Conservation (phyloP, 768 basidiomycete genomes). For the Lactifluus piperatus region DNA sequence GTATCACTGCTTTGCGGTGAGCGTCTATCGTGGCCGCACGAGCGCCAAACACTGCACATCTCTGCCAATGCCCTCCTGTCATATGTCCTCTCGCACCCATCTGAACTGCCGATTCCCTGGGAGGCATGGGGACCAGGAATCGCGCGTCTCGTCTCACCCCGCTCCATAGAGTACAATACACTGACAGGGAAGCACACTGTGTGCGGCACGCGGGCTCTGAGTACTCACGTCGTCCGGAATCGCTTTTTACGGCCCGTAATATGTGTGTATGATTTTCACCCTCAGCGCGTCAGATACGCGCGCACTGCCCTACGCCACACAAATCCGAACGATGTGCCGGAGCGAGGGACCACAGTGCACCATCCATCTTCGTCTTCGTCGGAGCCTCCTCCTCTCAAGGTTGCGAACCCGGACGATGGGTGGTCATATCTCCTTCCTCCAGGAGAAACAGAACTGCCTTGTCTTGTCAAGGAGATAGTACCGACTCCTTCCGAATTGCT, state of each 20-base stretch:
- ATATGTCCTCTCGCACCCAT: neutral
- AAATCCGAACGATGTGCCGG: neutral
- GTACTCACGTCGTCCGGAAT: neutral
- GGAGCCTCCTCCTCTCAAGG: neutral
- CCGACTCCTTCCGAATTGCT: neutral
- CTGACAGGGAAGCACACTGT: neutral
- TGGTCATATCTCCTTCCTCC: neutral
- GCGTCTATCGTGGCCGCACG: neutral
- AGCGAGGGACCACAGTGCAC: neutral
- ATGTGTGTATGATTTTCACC: slow-evolving; percentile 3
- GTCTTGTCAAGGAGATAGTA: slow-evolving; percentile 3
- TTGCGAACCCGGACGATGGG: neutral
- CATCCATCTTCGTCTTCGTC: neutral
- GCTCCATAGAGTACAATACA: neutral
- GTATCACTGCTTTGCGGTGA: neutral
- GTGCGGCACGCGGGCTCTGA: slow-evolving; percentile 5
- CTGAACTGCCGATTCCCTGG: neutral
- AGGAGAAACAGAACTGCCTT: neutral
- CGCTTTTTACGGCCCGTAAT: neutral
- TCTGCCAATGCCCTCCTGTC: neutral
- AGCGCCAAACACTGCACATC: neutral
- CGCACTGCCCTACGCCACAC: neutral
- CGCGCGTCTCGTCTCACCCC: neutral
- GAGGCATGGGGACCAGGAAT: neutral
- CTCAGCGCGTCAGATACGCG: neutral